Base-by-base conservation (phyloP, 2,329 filamentous ascomycete species). In the Aspergillus unguis region DNA sequence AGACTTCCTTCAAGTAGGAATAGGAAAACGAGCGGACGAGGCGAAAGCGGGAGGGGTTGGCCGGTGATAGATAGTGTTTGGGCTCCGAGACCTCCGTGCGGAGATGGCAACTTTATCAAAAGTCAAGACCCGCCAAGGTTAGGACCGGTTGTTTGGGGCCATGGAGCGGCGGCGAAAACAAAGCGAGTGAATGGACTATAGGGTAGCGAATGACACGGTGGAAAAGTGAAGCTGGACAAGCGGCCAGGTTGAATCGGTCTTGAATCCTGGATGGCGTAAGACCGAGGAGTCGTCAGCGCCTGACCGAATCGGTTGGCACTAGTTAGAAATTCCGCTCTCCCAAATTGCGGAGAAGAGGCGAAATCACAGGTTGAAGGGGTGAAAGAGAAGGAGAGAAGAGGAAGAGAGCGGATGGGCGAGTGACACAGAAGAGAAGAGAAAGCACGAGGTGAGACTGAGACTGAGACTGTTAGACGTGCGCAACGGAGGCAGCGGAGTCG, bases 21-120 rank as follows among this genome's bases (percentile, higher is more conserved):
- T 35, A 36, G 35, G 47, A 29, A 32, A 46, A 48, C 27, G 49
- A 57, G 29, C 23, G 29, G 33, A 41, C 32, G 54, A 46, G 48
- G 33, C 23, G 42, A 51, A 41, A 52, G 11, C 48, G 32, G 23
- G 49, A 45, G 46, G 42, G 41, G 43, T 35, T 31, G 48, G 36
- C 10, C 33, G 43, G 35, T 47, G 33, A 37, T 37, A 43, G 49
- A 56, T 37, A 7, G 47, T 49, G 38, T 50, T 54, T 49, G 42
- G 41, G 53, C 52, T 50, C 53, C 48, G 54, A 43, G 46, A 53
- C 52, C 55, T 57, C 53, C 58, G 53, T 53, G 49, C 56, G 45
- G 54, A 53, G 52, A 59, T 48, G 54, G 55, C 48, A 50, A 58
- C 50, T 42, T 52, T 58, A 53, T 55, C 53, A 53, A 53, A 53